Evolutionary conservation across 148 eudicot species (phyloP).

Genomic region (Rhododendron williamsianum): DNA sequence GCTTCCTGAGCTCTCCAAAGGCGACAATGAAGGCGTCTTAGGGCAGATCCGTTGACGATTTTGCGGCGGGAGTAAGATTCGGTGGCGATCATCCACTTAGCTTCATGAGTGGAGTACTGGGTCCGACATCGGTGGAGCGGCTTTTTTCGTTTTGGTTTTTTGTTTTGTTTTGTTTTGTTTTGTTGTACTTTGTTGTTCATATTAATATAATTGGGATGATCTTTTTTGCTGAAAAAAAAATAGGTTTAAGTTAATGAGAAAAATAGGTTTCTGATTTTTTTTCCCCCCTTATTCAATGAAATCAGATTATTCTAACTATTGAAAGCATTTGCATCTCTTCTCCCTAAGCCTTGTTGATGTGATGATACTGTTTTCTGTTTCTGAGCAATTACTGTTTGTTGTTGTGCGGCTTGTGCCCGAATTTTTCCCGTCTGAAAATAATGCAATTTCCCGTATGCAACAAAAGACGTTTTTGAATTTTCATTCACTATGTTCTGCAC

Average conservation of each 20-base stretch:
- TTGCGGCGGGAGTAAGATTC: no score
- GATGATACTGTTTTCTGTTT: neutral
- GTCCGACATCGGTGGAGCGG: no score
- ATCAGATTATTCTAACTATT: neutral
- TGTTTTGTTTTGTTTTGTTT: no score
- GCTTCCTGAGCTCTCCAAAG: no score
- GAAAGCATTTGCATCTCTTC: neutral
- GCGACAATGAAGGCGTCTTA: no score
- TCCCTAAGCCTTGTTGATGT: neutral
- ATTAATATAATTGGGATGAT: no score
- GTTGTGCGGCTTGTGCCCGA: neutral
- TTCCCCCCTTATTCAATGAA: neutral
- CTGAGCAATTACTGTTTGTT: neutral
- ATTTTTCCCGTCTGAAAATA: neutral
- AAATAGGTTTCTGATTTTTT: neutral
- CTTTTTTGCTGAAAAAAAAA: no score
- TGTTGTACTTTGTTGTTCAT: no score
- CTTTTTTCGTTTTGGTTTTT: no score
- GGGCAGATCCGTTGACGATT: no score
- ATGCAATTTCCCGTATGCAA: neutral
- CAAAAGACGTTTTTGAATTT: neutral
- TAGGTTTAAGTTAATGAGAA: neutral
- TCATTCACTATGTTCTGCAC: neutral
- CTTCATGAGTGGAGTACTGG: no score
- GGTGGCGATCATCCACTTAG: no score